These are phyloP conservation scores for Apiospora marii DNA, from an alignment of 2,329 filamentous ascomycete species.

Conservation along the genomic window DNA sequence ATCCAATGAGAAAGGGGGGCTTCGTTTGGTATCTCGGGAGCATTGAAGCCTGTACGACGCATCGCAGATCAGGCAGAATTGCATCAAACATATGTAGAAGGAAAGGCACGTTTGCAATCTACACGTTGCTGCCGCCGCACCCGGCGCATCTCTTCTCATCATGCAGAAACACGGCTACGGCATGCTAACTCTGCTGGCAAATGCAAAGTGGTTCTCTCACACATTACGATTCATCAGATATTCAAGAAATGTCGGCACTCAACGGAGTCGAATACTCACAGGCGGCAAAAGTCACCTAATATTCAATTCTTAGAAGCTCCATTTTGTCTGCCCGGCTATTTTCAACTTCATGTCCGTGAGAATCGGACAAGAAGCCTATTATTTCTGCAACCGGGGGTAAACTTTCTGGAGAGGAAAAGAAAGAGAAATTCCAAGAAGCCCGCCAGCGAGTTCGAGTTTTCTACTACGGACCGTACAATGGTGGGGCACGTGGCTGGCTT, in stretches of 20 bases:
- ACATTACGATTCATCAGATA: neutral
- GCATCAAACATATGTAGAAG: neutral
- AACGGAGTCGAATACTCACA: constrained; percentile 68
- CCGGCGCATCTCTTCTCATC: neutral
- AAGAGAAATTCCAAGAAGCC: constrained; percentile 31
- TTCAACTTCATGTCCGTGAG: constrained; percentile 61
- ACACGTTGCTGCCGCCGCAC: neutral
- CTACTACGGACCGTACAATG: neutral
- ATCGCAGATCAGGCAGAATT: neutral
- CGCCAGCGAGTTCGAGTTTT: constrained; percentile 33
- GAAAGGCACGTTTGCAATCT: neutral
- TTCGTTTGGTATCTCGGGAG: neutral
- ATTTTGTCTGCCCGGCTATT: constrained; percentile 65
- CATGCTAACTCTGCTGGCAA: neutral
- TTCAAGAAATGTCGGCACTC: constrained; percentile 61
- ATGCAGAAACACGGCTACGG: neutral
- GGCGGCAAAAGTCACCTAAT: constrained; percentile 51
- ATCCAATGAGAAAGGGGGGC: neutral
- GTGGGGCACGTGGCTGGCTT: constrained; percentile 2
- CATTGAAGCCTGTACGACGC: neutral
- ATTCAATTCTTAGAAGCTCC: constrained; percentile 72
- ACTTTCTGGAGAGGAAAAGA: constrained; percentile 55
- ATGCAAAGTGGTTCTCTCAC: neutral
- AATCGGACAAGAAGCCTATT: constrained; percentile 57
- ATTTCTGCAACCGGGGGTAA: constrained; percentile 63